Percentiles rank a stretch among this genome's conserved stretches.
These are phyloP conservation scores for Phytophthora meadii DNA, from an alignment of 352 stramenopile genomes.

Conservation along the genomic window DNA sequence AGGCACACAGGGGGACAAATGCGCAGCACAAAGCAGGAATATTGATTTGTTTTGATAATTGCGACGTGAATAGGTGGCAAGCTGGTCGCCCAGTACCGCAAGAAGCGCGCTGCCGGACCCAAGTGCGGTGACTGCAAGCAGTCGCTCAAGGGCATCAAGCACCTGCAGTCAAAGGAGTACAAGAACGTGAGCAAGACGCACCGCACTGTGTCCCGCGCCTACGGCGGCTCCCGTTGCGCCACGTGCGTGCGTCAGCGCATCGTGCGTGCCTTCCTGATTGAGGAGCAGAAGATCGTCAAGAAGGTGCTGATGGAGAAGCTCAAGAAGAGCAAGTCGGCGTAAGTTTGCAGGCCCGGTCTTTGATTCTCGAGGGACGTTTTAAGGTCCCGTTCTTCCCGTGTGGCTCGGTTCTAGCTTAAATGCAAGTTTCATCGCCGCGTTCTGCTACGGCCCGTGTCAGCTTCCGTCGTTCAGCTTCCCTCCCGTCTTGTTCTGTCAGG, in stretches of 20 bases:
- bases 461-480: conserved; percentile 9
- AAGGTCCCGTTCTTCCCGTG: conserved; percentile 41
- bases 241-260: conserved; percentile 96
- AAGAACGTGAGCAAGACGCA: conserved; percentile 90
- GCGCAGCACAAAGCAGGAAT: not conserved
- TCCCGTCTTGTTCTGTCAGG: not conserved
- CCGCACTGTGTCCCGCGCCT: conserved; percentile 96
- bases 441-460: conserved; percentile 29
- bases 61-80: conserved; percentile 71
- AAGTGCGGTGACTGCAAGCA: conserved; percentile 98
- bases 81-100: conserved; percentile 94
- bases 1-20: conserved; percentile 4
- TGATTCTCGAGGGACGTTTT: conserved; percentile 16
- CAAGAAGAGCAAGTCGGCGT: conserved; percentile 83
- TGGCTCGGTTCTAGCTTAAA: conserved; percentile 45
- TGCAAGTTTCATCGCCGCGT: conserved; percentile 44
- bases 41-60: conserved; percentile 5
- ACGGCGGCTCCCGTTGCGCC: conserved; percentile 95
- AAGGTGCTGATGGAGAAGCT: conserved; percentile 97
- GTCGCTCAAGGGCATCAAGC: conserved; percentile 91
- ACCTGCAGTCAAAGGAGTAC: conserved; percentile 74
- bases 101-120: conserved; percentile 94
- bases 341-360: conserved; percentile 23
- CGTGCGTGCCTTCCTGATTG: conserved; percentile 98
- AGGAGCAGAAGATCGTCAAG: conserved; percentile 99